Evolutionary conservation across 306 rosid species (phyloP).

Genomic region (Pueraria montana): DNA sequence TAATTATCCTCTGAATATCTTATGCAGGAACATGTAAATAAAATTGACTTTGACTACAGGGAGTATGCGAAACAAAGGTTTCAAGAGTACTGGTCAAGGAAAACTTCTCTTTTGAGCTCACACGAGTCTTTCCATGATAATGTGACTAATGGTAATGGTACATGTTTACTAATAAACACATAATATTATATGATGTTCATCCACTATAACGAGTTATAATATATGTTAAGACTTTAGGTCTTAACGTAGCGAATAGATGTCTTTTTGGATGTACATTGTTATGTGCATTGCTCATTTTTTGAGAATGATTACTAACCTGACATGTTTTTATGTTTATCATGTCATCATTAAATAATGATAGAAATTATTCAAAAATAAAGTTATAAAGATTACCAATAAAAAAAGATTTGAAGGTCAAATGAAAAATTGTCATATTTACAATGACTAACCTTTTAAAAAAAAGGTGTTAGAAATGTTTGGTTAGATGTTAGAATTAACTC

Average conservation of each 20-base stretch:
- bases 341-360: too few relatives aligned
- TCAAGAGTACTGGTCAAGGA: constrained; percentile 73
- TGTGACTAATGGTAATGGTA: constrained; percentile 30
- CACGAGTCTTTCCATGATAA: constrained; percentile 39
- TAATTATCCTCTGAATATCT: not conserved
- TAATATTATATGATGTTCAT: not conserved
- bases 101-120: constrained; percentile 50
- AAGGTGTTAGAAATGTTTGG: too few relatives aligned
- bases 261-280: not conserved
- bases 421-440: too few relatives aligned
- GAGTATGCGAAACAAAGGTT: constrained; percentile 87
- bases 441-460: too few relatives aligned
- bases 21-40: constrained; percentile 77
- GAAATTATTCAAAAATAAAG: too few relatives aligned
- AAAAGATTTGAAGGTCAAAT: too few relatives aligned
- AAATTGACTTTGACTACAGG: constrained; percentile 77
- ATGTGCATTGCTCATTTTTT: not conserved
- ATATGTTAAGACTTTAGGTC: not conserved
- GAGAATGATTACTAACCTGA: too few relatives aligned
- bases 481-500: too few relatives aligned
- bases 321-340: too few relatives aligned
- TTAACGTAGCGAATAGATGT: not conserved
- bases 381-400: too few relatives aligned
- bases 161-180: not conserved
- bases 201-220: not conserved